Percentiles rank a stretch among this genome's conserved stretches.
Conservation (phyloP, 805 yeast genomes). For the Myxozyma neotropica region DNA sequence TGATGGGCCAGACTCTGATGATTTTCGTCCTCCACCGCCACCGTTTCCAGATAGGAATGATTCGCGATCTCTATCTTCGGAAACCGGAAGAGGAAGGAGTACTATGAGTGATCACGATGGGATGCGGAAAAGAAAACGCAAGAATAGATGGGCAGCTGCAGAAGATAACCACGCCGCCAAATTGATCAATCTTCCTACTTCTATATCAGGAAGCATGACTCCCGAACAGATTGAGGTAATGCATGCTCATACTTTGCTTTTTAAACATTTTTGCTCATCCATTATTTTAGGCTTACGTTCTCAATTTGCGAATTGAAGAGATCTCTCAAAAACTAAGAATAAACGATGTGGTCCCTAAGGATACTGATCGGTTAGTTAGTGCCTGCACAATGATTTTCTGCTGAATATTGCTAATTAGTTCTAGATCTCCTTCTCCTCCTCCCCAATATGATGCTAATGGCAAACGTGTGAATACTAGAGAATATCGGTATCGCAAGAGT, state of each 20-base stretch:
- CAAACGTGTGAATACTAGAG: slow-evolving; percentile 82
- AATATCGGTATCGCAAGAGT: slow-evolving; percentile 59
- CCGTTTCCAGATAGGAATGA: too few species aligned
- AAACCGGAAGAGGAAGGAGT: slow-evolving; percentile 22
- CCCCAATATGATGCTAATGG: slow-evolving; percentile 87
- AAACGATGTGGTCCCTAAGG: slow-evolving; percentile 53
- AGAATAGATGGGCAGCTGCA: slow-evolving; percentile 40
- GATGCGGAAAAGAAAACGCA: slow-evolving; percentile 30
- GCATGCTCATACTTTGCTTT: background rate
- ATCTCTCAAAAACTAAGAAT: slow-evolving; percentile 61
- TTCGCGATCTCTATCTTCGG: too few species aligned
- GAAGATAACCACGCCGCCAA: slow-evolving; percentile 40
- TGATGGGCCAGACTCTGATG: background rate
- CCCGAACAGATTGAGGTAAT: slow-evolving; percentile 71
- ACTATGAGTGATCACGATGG: slow-evolving; percentile 5
- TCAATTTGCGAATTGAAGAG: slow-evolving; percentile 75
- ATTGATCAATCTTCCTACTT: slow-evolving; percentile 45
- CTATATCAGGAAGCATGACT: slow-evolving; percentile 54
- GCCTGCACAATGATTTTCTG: background rate
- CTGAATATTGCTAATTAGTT: background rate
- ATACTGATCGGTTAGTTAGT: slow-evolving; percentile 45
- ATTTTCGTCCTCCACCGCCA: slow-evolving; percentile 26
- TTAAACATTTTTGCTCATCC: background rate
- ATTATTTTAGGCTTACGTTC: slow-evolving; percentile 52
- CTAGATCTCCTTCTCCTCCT: slow-evolving; percentile 80